These are phyloP conservation scores for Ormosia semicastrata DNA, from an alignment of 306 rosid species.

Conservation along the genomic window DNA sequence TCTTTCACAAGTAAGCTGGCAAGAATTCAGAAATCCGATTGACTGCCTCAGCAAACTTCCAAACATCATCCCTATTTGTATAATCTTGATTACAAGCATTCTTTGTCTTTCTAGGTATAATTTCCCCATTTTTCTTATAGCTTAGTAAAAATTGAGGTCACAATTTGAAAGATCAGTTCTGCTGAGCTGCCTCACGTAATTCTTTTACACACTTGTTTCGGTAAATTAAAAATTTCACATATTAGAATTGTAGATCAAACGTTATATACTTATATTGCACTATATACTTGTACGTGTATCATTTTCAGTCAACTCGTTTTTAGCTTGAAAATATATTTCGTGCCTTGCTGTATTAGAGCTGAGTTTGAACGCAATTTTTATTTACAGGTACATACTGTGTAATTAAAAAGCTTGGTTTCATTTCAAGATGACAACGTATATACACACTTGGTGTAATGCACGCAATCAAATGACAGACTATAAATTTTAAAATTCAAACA, in stretches of 20 bases:
- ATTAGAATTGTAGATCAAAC: conserved; percentile 35
- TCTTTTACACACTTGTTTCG: conserved; percentile 16
- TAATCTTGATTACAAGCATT: conserved; percentile 38
- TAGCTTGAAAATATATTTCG: too few species aligned
- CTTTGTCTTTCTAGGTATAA: conserved; percentile 30
- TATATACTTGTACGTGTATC: background rate
- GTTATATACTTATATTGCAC: background rate
- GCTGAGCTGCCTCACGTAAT: conserved; percentile 4
- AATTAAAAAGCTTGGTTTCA: too few species aligned
- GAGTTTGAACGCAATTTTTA: too few species aligned
- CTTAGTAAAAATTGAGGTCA: conserved; percentile 20
- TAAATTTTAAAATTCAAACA: background rate
- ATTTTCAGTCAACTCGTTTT: too few species aligned
- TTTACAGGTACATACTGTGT: too few species aligned
- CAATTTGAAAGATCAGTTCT: conserved; percentile 10
- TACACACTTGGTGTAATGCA: background rate
- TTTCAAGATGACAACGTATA: background rate
- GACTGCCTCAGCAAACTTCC: background rate
- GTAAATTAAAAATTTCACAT: background rate
- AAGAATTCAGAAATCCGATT: conserved; percentile 6
- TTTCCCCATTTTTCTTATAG: conserved; percentile 25
- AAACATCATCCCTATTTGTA: conserved; percentile 25
- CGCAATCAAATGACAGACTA: too few species aligned
- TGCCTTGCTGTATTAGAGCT: too few species aligned
- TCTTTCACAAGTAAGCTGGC: conserved; percentile 70